Evolutionary conservation across 805 yeast species (phyloP).

Genomic region (Hanseniaspora hatyaiensis): DNA sequence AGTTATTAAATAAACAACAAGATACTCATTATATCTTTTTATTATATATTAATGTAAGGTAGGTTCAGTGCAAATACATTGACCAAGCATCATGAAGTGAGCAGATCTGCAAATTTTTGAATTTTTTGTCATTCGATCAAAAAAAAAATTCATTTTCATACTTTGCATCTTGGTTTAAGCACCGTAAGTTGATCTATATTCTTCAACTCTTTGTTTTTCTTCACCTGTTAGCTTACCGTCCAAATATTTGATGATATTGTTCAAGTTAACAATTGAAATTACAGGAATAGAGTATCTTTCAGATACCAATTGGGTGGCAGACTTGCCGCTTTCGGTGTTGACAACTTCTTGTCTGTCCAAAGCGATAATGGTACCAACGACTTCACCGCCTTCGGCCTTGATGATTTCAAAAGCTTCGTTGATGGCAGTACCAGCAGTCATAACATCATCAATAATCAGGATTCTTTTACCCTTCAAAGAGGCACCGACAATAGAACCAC

Average conservation of each 20-base stretch:
- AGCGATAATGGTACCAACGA: conserved; percentile 79
- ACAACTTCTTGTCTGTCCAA: conserved; percentile 92
- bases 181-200: conserved; percentile 39
- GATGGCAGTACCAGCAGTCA: conserved; percentile 98
- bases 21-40: no score
- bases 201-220: conserved; percentile 46
- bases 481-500: conserved; percentile 87
- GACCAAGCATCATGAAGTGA: no score
- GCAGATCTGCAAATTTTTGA: no score
- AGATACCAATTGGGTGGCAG: conserved; percentile 75
- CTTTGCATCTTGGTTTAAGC: conserved; percentile 19
- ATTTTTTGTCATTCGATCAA: no score
- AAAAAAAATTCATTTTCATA: not conserved
- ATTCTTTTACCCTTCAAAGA: conserved; percentile 58
- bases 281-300: conserved; percentile 71
- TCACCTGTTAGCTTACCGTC: conserved; percentile 44
- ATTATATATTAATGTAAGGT: no score
- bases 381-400: conserved; percentile 51
- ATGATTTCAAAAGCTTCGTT: conserved; percentile 85
- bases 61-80: no score
- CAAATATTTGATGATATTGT: conserved; percentile 59
- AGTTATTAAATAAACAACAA: not conserved
- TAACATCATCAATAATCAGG: conserved; percentile 87
- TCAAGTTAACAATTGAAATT: conserved; percentile 61
- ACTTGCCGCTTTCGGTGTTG: conserved; percentile 39